A percentile compares a stretch with the other conserved stretches of the same genome.
These are phyloP conservation scores for Podila epicladia DNA, from an alignment of 192 early-diverging fungal species.

Conservation along the genomic window DNA sequence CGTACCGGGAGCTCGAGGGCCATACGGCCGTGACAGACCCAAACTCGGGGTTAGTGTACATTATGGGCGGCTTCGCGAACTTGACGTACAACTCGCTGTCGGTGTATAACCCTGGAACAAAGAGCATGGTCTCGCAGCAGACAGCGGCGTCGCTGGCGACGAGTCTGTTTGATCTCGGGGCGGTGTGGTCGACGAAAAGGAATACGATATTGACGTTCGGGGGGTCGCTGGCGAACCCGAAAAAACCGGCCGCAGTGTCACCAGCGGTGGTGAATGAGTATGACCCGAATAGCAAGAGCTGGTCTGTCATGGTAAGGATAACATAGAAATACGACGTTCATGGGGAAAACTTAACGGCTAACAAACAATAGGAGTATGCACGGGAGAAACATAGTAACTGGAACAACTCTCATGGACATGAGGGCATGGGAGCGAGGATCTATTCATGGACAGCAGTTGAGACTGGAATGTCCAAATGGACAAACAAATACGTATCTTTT, in stretches of 20 bases:
- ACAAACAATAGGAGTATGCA: background rate
- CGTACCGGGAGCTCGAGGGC: slow-evolving; percentile 26
- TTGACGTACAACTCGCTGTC: slow-evolving; percentile 14
- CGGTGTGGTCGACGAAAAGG: slow-evolving; percentile 19
- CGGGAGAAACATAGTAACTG: too few species aligned
- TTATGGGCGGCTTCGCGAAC: slow-evolving; percentile 22
- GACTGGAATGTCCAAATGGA: too few species aligned
- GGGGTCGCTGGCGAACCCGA: slow-evolving; percentile 26
- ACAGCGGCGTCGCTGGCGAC: background rate
- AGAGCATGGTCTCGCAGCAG: slow-evolving; percentile 14
- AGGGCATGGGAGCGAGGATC: too few species aligned
- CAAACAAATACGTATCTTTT: too few species aligned
- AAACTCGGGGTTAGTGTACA: slow-evolving; percentile 32
- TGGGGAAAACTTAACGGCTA: background rate
- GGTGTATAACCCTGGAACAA: slow-evolving; percentile 23
- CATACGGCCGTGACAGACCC: slow-evolving; percentile 39
- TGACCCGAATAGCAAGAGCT: slow-evolving; percentile 10
- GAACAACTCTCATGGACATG: too few species aligned
- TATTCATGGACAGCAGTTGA: too few species aligned
- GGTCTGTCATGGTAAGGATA: slow-evolving; percentile 35
- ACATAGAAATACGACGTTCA: background rate
- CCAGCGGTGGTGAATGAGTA: slow-evolving; percentile 17
- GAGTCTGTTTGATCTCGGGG: slow-evolving; percentile 33
- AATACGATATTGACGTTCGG: slow-evolving; percentile 41
- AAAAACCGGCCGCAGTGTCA: background rate